phyloP scores from a whole-genome alignment of 805 yeast genomes.

The Ogataea nonfermentans region DNA sequence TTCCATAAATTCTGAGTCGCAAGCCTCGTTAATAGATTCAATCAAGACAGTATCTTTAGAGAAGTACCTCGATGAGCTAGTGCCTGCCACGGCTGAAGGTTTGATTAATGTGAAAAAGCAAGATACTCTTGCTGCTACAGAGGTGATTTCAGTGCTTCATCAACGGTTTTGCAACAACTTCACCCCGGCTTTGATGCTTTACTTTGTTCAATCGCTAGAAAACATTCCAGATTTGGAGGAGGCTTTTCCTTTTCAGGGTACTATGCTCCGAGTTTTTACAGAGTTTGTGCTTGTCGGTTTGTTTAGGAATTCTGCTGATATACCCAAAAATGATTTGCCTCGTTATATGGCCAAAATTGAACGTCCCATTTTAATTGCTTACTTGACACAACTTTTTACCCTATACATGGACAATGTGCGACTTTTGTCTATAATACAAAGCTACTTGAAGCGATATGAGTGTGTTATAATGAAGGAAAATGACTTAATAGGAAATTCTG shows the following conservation, averaged over 20 bases:
- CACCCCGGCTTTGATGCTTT: constrained; percentile 46
- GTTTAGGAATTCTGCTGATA: constrained; percentile 44
- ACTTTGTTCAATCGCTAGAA: constrained; percentile 37
- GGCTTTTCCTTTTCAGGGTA: constrained; percentile 42
- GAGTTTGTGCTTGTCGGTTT: constrained; percentile 62
- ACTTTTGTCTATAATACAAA: constrained; percentile 19
- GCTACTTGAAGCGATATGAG: constrained; percentile 50
- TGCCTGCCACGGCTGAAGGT: constrained; percentile 62
- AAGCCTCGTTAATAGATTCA: constrained; percentile 53
- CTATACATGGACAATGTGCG: neutral
- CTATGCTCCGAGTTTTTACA: constrained; percentile 47
- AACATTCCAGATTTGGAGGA: constrained; percentile 24
- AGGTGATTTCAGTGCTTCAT: constrained; percentile 68
- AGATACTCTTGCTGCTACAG: constrained; percentile 64
- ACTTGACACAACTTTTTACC: constrained; percentile 1
- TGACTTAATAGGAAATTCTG: constrained; percentile 29
- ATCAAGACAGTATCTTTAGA: constrained; percentile 61
- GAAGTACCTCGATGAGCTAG: constrained; percentile 71
- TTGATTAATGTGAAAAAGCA: constrained; percentile 48
- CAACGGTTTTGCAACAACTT: constrained; percentile 63
- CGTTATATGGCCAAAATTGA: constrained; percentile 32
- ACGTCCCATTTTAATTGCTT: constrained; percentile 38
- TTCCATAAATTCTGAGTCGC: constrained; percentile 53
- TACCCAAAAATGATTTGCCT: constrained; percentile 43
- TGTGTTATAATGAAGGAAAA: constrained; percentile 33